A percentile compares a stretch with the other conserved stretches of the same genome.
Conservation (phyloP, 768 basidiomycete species). For the Pleurotus cornucopiae region DNA sequence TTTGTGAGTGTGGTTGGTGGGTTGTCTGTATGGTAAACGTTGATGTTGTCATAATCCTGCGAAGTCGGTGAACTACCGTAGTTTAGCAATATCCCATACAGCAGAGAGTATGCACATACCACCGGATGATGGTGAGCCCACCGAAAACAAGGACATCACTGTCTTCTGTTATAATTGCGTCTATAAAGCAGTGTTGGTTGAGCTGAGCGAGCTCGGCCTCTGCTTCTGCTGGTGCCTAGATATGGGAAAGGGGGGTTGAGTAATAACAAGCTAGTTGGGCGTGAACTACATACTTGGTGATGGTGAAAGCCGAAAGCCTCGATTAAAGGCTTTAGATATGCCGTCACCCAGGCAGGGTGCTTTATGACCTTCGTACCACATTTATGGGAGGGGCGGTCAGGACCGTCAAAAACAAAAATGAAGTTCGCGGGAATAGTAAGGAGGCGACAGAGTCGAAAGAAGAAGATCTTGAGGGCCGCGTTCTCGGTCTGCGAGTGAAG, state of each 20-base stretch:
- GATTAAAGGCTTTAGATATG: constrained; percentile 27
- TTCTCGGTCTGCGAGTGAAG: constrained; percentile 35
- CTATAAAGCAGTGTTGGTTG: constrained; percentile 34
- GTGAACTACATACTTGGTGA: constrained; percentile 19
- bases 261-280: too few species aligned
- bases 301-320: constrained; percentile 39
- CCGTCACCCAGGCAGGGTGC: constrained; percentile 21
- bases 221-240: constrained; percentile 55
- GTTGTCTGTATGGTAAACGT: too few species aligned
- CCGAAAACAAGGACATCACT: constrained; percentile 47
- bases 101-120: constrained; percentile 28
- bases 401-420: constrained; percentile 48
- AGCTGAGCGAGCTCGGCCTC: constrained; percentile 51
- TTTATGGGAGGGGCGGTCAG: constrained; percentile 34
- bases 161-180: constrained; percentile 47
- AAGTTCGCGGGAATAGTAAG: constrained; percentile 34
- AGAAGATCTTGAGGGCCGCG: constrained; percentile 37
- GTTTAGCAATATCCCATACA: too few species aligned
- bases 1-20: too few species aligned
- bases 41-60: too few species aligned
- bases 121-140: constrained; percentile 33
- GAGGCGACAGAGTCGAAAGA: constrained; percentile 33
- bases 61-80: too few species aligned
- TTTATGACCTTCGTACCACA: constrained; percentile 25
- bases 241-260: too few species aligned